Conservation (phyloP, 108 stramenopile species). For the Schizochytrium sp. region DNA sequence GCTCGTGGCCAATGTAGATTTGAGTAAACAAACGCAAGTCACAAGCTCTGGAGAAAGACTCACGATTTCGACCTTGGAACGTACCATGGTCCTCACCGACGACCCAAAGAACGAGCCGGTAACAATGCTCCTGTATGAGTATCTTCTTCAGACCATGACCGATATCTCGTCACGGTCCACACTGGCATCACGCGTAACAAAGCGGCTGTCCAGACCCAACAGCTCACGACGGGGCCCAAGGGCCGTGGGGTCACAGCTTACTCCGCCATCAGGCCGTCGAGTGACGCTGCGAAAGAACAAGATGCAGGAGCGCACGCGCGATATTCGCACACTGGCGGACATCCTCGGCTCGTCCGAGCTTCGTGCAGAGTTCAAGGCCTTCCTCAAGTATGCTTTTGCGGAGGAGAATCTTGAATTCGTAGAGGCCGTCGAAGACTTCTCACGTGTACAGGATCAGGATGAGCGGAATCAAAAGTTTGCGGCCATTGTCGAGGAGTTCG, state of each 20-base stretch:
- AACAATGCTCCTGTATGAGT: neutral
- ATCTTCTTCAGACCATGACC: neutral
- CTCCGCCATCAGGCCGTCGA: neutral
- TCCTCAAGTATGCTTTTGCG: slow-evolving; percentile 1
- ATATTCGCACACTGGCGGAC: neutral
- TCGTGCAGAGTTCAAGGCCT: neutral
- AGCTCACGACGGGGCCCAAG: neutral
- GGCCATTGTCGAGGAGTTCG: neutral
- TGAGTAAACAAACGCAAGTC: neutral
- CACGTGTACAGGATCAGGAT: neutral
- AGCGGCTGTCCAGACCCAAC: neutral
- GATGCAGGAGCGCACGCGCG: neutral
- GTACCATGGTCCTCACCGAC: no score
- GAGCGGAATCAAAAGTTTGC: neutral
- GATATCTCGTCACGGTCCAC: neutral
- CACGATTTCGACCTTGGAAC: no score
- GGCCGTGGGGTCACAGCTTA: neutral
- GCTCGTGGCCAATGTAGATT: neutral
- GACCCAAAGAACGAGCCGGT: neutral
- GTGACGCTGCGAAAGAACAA: neutral
- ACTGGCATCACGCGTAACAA: neutral
- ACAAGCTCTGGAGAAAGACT: no score
- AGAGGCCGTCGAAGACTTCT: neutral
- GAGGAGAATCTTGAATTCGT: neutral
- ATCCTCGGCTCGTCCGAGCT: neutral